These are phyloP conservation scores for Stemphylium lycopersici DNA, from an alignment of 2,329 filamentous ascomycete genomes.

Conservation along the genomic window DNA sequence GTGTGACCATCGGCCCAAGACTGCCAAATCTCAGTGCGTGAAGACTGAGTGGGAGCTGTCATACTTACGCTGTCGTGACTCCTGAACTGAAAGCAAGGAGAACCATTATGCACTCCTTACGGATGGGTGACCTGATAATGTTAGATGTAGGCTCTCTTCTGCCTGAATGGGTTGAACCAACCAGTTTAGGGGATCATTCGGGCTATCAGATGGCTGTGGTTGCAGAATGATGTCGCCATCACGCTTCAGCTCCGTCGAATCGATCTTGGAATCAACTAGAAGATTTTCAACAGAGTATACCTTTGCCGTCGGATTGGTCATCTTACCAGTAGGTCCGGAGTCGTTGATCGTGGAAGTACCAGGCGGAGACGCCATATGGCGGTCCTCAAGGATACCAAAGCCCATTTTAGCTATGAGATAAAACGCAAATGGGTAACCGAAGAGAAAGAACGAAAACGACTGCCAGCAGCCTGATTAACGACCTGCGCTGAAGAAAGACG, in stretches of 20 bases:
- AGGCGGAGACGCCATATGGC: conserved; percentile 38
- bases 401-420: conserved; percentile 32
- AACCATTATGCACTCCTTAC: conserved; percentile 44
- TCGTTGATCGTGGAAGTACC: conserved; percentile 40
- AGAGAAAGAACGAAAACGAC: conserved; percentile 12
- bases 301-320: neutral
- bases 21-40: conserved; percentile 23
- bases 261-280: conserved; percentile 22
- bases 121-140: conserved; percentile 16
- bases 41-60: neutral
- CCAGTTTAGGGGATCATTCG: conserved; percentile 77
- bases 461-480: conserved; percentile 34
- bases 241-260: conserved; percentile 44
- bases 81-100: conserved; percentile 45
- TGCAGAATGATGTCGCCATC: conserved; percentile 77
- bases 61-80: conserved; percentile 37
- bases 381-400: conserved; percentile 40
- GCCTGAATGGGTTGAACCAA: conserved; percentile 13
- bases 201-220: conserved; percentile 88
- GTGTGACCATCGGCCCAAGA: conserved; percentile 52
- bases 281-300: neutral
- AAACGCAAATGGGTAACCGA: neutral
- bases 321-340: conserved; percentile 11
- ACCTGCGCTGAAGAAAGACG: neutral
- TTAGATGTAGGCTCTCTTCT: neutral